Conservation (phyloP, 495 filamentous ascomycete species). For the Bathelium albidoporum region DNA sequence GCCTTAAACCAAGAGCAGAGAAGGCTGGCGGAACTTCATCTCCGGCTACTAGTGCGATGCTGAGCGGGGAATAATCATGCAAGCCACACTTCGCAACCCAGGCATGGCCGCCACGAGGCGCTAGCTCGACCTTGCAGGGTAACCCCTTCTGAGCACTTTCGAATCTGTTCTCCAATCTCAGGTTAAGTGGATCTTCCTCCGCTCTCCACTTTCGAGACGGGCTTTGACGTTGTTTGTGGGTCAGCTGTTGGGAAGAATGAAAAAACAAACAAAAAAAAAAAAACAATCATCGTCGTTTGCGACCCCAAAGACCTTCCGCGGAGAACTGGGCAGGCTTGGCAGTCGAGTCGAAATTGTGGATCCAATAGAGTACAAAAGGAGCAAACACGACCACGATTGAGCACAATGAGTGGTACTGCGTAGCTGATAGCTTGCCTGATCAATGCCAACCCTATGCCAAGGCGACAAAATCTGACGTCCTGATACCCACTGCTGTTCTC, state of each 20-base stretch:
- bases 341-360: too few species aligned
- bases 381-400: not conserved
- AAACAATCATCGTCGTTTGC: not conserved
- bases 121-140: not conserved
- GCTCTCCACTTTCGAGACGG: too few species aligned
- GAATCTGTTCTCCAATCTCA: too few species aligned
- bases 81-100: not conserved
- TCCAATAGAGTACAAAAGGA: not conserved
- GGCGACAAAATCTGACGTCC: too few species aligned
- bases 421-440: too few species aligned
- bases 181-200: too few species aligned
- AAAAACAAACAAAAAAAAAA: not conserved
- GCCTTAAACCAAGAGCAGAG: slow-evolving; percentile 2
- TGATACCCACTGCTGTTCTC: too few species aligned
- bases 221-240: too few species aligned
- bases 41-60: not conserved
- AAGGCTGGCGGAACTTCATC: not conserved
- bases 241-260: not conserved
- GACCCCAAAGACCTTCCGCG: not conserved
- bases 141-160: not conserved
- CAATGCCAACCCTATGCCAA: too few species aligned
- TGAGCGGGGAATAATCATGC: not conserved
- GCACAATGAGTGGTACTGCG: too few species aligned
- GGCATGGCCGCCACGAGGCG: not conserved
- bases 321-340: not conserved